Base-by-base conservation (phyloP, 768 basidiomycete species). In the Xerocomus spinulosus region DNA sequence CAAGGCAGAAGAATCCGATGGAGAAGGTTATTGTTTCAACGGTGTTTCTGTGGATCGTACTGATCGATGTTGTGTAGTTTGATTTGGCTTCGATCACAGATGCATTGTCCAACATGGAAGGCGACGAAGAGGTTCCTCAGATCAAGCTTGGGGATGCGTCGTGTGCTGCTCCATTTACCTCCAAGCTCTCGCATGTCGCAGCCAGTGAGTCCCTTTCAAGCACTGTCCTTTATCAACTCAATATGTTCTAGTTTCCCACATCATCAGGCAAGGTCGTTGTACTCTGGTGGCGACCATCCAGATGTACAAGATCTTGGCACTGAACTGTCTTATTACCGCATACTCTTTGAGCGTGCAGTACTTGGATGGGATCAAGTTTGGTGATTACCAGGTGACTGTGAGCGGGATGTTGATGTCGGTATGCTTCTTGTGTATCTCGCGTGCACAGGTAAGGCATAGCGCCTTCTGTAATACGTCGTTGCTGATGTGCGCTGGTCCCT, bases 101-200 rank as follows among this genome's bases (percentile, higher is more conserved):
- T 57, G 83, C 87, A 57, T 70, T 99, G 68, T 80, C 94, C 1
- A 87, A 94, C 33, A 84, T 98, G 82, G 96, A 97, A 39, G 91
- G 87, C 10, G 95, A 96, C 14, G 84, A 90, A 15, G 94, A 98
- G 26, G 84, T 93, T 0, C 96, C 96, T 12, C 92, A 96, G 72
- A 99, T 99, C 68, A 99, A 98, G 70, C 83, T 98, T 24, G 96
- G 96, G n/a, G 96, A 98, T 62, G 96, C 96, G 0, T 97, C 93
- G 2, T 97, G 94, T 61, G 96, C 96, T 6, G 96, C 96, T 2
- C 96, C 96, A 0, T 99, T 99, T 73, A 98, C 96, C 0, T 97
- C 94, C 9, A 99, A 99, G 67, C 70, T 99, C 45, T 87, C 88
- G n/a, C 95, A 99, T 63, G 96, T 99, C 42, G 81, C 89, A 56